These are phyloP conservation scores for Lachnellula hyalina DNA, from an alignment of 2,329 filamentous ascomycete species.

Conservation along the genomic window DNA sequence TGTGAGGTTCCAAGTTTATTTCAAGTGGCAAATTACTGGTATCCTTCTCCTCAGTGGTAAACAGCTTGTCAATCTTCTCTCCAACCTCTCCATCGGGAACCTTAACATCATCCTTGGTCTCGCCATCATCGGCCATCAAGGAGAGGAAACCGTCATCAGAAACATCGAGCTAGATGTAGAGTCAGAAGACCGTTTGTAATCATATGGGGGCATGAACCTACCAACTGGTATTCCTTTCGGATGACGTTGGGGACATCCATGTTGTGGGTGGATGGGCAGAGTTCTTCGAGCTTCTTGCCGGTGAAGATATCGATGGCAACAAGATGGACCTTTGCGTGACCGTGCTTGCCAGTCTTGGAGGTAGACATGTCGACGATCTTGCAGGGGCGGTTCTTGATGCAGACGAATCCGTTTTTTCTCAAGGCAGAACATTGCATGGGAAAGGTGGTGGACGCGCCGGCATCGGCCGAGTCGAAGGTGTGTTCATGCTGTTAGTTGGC, in stretches of 20 bases:
- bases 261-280: slow-evolving; percentile 95
- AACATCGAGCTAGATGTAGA: slow-evolving; percentile 66
- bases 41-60: slow-evolving; percentile 81
- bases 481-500: slow-evolving; percentile 34
- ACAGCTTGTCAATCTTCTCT: slow-evolving; percentile 78
- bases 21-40: slow-evolving; percentile 58
- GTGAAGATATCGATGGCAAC: slow-evolving; percentile 99
- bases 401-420: slow-evolving; percentile 98
- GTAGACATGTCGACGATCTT: slow-evolving; percentile 99
- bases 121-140: slow-evolving; percentile 82
- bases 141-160: slow-evolving; percentile 92
- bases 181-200: background rate
- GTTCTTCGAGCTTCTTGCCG: slow-evolving; percentile 98
- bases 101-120: slow-evolving; percentile 92
- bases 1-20: background rate
- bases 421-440: slow-evolving; percentile 99
- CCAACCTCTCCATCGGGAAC: slow-evolving; percentile 85
- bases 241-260: slow-evolving; percentile 95
- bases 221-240: slow-evolving; percentile 89
- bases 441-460: slow-evolving; percentile 89
- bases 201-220: slow-evolving; percentile 47
- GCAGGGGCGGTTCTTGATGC: slow-evolving; percentile 98
- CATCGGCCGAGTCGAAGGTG: slow-evolving; percentile 90
- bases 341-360: slow-evolving; percentile 99
- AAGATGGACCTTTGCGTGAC: slow-evolving; percentile 99